phyloP scores from a whole-genome alignment of 23 red algal genomes.

The Gracilaria vermiculophylla region DNA sequence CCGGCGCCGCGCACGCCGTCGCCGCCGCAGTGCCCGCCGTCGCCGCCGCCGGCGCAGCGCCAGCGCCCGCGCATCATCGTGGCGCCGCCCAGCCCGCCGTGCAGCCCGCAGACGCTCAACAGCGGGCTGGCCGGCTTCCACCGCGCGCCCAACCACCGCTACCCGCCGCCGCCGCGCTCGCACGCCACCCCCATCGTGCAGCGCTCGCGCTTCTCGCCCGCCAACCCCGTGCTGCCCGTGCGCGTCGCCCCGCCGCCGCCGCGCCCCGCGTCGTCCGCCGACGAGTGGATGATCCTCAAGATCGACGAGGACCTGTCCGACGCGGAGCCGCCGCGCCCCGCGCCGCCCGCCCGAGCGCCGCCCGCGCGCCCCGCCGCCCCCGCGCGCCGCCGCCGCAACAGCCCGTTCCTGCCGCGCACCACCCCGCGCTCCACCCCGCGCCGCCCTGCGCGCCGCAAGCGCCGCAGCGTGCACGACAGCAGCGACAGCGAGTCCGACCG shows the following conservation, averaged over 20 bases:
- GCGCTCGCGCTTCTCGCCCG: background rate
- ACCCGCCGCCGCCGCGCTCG: background rate
- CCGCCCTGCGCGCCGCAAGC: background rate
- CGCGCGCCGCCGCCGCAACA: background rate
- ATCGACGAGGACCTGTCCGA: conserved; percentile 8
- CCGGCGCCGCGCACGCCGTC: background rate
- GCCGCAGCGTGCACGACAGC: background rate
- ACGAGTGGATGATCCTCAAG: conserved; percentile 20
- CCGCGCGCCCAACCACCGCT: conserved; percentile 5
- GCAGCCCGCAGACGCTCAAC: background rate
- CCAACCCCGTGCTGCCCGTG: background rate
- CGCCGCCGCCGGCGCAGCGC: background rate
- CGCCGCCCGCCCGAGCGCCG: background rate
- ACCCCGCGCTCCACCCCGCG: background rate
- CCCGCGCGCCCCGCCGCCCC: background rate
- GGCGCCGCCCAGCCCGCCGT: conserved; percentile 6
- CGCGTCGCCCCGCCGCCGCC: background rate
- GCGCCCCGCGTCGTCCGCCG: background rate
- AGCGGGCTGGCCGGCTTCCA: background rate
- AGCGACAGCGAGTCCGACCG: conserved; percentile 9
- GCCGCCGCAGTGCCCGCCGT: background rate
- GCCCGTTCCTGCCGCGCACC: background rate
- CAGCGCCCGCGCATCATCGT: background rate
- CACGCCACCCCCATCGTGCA: background rate
- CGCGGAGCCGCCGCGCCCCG: background rate